Evolutionary conservation across 805 yeast species (phyloP).

Genomic region (Candida odintsovae): DNA sequence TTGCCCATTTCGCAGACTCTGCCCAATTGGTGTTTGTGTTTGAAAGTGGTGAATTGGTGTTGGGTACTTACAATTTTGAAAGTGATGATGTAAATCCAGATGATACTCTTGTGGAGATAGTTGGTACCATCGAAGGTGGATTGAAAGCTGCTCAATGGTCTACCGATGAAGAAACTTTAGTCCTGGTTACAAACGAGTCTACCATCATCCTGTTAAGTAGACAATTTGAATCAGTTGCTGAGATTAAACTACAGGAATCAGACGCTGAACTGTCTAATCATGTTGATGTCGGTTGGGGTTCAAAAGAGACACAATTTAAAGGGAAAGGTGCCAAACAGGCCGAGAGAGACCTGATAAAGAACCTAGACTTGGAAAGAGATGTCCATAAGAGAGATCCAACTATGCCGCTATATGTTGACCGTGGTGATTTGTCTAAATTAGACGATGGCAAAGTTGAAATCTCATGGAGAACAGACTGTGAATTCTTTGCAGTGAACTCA

Average conservation of each 20-base stretch:
- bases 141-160: conserved; percentile 78
- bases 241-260: conserved; percentile 39
- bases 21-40: conserved; percentile 62
- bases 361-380: conserved; percentile 60
- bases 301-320: conserved; percentile 90
- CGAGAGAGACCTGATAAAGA: conserved; percentile 52
- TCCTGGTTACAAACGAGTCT: conserved; percentile 56
- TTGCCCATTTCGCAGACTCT: conserved; percentile 67
- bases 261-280: conserved; percentile 73
- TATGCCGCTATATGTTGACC: conserved; percentile 63
- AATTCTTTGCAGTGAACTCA: conserved; percentile 64
- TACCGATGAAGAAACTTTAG: conserved; percentile 82
- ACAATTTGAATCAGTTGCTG: conserved; percentile 73
- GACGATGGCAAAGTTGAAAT: conserved; percentile 48
- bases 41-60: conserved; percentile 67
- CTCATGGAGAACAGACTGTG: conserved; percentile 97
- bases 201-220: conserved; percentile 66
- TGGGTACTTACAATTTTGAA: conserved; percentile 52
- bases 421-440: conserved; percentile 52
- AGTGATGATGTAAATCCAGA: conserved; percentile 38
- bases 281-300: conserved; percentile 98
- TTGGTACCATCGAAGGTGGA: conserved; percentile 79
- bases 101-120: conserved; percentile 58
- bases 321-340: conserved; percentile 85
- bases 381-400: conserved; percentile 84